Percentiles rank a stretch among this genome's conserved stretches.
Evolutionary conservation across 495 filamentous ascomycete species (phyloP).

Genomic region (Opeltia flavorubescens): DNA sequence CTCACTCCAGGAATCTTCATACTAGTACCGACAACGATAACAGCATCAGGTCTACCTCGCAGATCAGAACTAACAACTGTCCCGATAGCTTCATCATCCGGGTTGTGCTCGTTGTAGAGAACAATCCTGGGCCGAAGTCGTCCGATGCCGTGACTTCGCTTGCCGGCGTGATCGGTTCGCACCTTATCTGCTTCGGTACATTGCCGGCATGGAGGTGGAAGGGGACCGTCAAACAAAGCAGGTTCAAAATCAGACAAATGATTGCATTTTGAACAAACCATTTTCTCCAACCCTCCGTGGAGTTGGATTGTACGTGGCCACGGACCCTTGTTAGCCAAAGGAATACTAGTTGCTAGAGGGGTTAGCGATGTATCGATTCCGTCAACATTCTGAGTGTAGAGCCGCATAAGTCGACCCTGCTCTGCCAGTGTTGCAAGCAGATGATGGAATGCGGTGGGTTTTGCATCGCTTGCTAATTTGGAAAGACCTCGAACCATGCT

Average conservation of each 20-base stretch:
- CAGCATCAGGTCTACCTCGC: constrained; percentile 69
- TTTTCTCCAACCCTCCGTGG: constrained; percentile 85
- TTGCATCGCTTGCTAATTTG: constrained; percentile 53
- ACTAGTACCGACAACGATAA: constrained; percentile 90
- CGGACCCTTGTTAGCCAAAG: constrained; percentile 59
- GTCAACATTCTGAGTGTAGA: constrained; percentile 96
- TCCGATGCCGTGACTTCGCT: constrained; percentile 88
- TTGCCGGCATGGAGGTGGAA: constrained; percentile 64
- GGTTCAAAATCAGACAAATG: constrained; percentile 62
- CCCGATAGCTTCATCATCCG: constrained; percentile 90
- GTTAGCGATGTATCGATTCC: constrained; percentile 77
- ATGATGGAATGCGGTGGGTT: constrained; percentile 85
- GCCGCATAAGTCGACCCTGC: constrained; percentile 75
- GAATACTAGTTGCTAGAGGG: constrained; percentile 65
- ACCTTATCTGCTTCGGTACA: constrained; percentile 64
- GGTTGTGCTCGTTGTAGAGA: constrained; percentile 93
- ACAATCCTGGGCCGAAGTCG: constrained; percentile 85
- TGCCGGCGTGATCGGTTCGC: constrained; percentile 62
- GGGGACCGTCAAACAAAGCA: constrained; percentile 68
- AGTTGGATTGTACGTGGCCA: constrained; percentile 93
- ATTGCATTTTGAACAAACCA: constrained; percentile 89
- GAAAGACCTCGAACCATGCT: constrained; percentile 87
- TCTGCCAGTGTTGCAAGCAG: constrained; percentile 81
- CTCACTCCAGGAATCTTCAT: constrained; percentile 88
- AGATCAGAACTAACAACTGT: constrained; percentile 75